phyloP scores from a whole-genome alignment of 805 yeast species.

The Yamadazyma scolyti region DNA sequence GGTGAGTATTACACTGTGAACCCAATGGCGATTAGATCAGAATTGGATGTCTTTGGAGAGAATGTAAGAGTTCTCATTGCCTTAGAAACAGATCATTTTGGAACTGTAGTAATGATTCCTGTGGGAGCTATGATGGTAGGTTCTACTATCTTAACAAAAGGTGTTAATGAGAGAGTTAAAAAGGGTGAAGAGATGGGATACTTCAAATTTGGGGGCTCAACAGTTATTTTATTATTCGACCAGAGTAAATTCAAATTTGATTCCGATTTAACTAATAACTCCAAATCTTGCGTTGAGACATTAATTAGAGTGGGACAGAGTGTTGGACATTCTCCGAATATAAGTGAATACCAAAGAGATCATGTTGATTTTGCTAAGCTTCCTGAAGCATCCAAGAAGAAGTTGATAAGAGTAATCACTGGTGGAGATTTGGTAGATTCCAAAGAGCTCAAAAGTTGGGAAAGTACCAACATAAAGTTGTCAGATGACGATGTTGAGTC shows the following conservation, averaged over 20 bases:
- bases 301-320: conserved; percentile 88
- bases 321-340: conserved; percentile 66
- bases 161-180: conserved; percentile 52
- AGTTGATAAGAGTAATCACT: conserved; percentile 54
- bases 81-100: conserved; percentile 72
- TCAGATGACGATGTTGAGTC: conserved; percentile 19
- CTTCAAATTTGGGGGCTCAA: conserved; percentile 95
- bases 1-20: conserved; percentile 96
- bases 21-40: conserved; percentile 93
- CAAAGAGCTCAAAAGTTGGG: conserved; percentile 36
- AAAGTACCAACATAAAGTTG: conserved; percentile 25
- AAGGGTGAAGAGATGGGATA: conserved; percentile 89
- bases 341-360: conserved; percentile 47
- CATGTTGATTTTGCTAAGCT: conserved; percentile 44
- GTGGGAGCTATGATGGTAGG: conserved; percentile 99
- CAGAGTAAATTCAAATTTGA: conserved; percentile 55
- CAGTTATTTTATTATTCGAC: conserved; percentile 67
- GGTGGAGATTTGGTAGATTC: conserved; percentile 45
- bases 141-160: conserved; percentile 68
- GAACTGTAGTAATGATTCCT: conserved; percentile 70
- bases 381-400: conserved; percentile 43
- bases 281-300: conserved; percentile 71
- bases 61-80: conserved; percentile 79
- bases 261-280: conserved; percentile 66
- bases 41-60: conserved; percentile 89